phyloP scores from a whole-genome alignment of 192 early-diverging fungal genomes.

The Lobosporangium transversale region DNA sequence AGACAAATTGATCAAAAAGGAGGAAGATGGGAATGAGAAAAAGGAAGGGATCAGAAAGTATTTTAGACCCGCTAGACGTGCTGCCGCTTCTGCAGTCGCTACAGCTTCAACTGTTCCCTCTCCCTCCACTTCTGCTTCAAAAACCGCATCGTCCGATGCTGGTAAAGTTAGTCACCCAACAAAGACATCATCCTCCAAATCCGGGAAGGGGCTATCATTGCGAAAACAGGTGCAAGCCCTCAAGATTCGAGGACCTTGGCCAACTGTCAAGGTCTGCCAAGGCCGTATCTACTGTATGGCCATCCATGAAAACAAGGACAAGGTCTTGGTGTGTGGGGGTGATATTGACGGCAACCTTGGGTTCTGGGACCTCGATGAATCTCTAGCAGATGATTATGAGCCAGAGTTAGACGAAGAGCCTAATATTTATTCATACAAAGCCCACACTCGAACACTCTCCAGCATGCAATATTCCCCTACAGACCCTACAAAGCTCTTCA shows the following conservation, averaged over 20 bases:
- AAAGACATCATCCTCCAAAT: not conserved
- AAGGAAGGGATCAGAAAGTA: slow-evolving; percentile 36
- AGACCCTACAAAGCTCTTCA: slow-evolving; percentile 58
- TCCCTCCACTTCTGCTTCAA: not conserved
- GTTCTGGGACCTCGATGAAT: slow-evolving; percentile 69
- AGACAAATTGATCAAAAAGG: slow-evolving; percentile 9
- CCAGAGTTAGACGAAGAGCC: slow-evolving; percentile 59
- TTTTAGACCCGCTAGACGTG: slow-evolving; percentile 13
- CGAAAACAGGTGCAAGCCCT: slow-evolving; percentile 35
- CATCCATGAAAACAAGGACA: slow-evolving; percentile 63
- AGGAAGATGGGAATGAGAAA: slow-evolving; percentile 11
- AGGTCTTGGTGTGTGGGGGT: slow-evolving; percentile 61
- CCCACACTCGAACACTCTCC: slow-evolving; percentile 61
- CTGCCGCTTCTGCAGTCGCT: not conserved
- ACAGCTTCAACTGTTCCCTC: not conserved
- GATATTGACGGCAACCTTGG: slow-evolving; percentile 62
- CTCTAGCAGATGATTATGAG: slow-evolving; percentile 42
- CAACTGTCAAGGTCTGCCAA: slow-evolving; percentile 61
- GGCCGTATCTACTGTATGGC: slow-evolving; percentile 60
- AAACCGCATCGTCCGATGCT: slow-evolving; percentile 10
- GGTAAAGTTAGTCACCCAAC: slow-evolving; percentile 21
- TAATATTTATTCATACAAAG: slow-evolving; percentile 61
- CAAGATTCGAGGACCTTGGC: slow-evolving; percentile 55
- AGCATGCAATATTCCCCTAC: slow-evolving; percentile 60
- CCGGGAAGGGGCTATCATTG: slow-evolving; percentile 27